Evolutionary conservation across 345 rosid genomes (phyloP).

Genomic region (Brassica cretica): DNA sequence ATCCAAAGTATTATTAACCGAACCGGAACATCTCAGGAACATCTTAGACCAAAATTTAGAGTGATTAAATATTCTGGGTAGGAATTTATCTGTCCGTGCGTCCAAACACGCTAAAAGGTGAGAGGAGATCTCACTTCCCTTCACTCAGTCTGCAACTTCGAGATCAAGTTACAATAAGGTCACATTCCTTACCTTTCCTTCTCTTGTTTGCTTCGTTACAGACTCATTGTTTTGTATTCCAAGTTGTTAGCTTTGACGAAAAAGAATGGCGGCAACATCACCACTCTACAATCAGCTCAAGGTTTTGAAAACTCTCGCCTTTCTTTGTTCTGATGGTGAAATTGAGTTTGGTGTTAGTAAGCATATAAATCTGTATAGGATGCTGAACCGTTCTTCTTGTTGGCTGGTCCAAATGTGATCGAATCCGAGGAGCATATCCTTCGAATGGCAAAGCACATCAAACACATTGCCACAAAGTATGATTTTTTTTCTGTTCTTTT

Average conservation of each 20-base stretch:
- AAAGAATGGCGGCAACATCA: slow-evolving; percentile 53
- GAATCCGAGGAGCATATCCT: slow-evolving; percentile 92
- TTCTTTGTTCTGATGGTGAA: neutral
- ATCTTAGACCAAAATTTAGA: too few species aligned
- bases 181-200: neutral
- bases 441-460: slow-evolving; percentile 73
- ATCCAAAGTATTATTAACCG: neutral
- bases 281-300: slow-evolving; percentile 64
- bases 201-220: slow-evolving; percentile 5
- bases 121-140: slow-evolving; percentile 26
- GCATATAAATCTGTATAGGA: slow-evolving; percentile 43
- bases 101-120: slow-evolving; percentile 26
- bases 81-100: neutral
- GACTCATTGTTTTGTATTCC: neutral
- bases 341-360: neutral
- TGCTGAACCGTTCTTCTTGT: slow-evolving; percentile 82
- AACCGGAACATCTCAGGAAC: too few species aligned
- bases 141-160: slow-evolving; percentile 33
- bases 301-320: slow-evolving; percentile 38
- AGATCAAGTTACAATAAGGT: slow-evolving; percentile 12
- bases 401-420: slow-evolving; percentile 95
- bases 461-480: slow-evolving; percentile 65
- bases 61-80: neutral
- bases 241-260: neutral
- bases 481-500: slow-evolving; percentile 24